Conservation (phyloP, 176 grass and related monocot genomes). For the Stipa capillata region DNA sequence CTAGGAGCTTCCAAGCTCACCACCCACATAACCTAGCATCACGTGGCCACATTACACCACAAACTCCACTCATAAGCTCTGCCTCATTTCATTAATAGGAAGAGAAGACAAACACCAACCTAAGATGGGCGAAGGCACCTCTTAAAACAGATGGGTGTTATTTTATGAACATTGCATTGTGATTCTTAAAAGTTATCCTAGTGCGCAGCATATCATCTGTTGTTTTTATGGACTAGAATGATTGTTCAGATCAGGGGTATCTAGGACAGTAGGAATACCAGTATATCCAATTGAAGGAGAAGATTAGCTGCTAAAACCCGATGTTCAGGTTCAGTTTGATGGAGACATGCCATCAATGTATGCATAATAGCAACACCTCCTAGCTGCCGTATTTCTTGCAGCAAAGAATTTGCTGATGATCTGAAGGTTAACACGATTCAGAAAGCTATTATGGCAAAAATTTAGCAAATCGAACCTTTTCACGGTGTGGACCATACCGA, state of each 20-base stretch:
- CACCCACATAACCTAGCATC: too few species aligned
- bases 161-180: neutral
- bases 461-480: neutral
- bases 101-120: too few species aligned
- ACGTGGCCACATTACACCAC: too few species aligned
- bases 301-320: conserved; percentile 81
- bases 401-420: conserved; percentile 64
- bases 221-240: neutral
- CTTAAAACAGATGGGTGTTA: neutral
- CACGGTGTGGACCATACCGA: conserved; percentile 41
- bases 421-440: conserved; percentile 36
- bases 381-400: conserved; percentile 64
- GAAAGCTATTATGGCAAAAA: conserved; percentile 20
- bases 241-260: conserved; percentile 14
- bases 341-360: conserved; percentile 63
- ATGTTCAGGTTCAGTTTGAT: conserved; percentile 74
- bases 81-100: neutral
- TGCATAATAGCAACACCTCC: conserved; percentile 73
- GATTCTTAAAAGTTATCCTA: neutral
- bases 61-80: too few species aligned
- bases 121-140: too few species aligned
- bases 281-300: conserved; percentile 84
- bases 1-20: too few species aligned
- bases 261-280: conserved; percentile 51
- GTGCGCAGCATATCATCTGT: neutral